Base-by-base conservation (phyloP, 2,329 filamentous ascomycete genomes). In the Colletotrichum somersetense region DNA sequence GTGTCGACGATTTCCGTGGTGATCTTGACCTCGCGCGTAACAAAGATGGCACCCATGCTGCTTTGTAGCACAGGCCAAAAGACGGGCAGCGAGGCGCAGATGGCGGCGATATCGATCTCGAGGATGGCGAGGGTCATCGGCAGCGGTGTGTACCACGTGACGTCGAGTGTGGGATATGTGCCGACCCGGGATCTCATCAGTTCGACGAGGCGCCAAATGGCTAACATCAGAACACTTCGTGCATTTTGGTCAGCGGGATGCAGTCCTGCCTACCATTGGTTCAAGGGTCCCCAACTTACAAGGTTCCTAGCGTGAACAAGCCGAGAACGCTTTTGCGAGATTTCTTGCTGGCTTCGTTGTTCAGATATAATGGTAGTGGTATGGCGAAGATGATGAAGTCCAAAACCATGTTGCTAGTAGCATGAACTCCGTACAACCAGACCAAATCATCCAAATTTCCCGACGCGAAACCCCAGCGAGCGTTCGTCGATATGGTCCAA, bases 131-230 rank as follows among this genome's bases (percentile, higher is more conserved):
- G 75, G 40, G 80, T 74, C 67, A 82, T 78, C 50, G 76, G 77
- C 35, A 75, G 73, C 20, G 79, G 78, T 1, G 75, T 77, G 74
- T 81, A 82, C 79, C 80, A 82, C 1, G 79, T 81, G 8, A 79
- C 78, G 73, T 82, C 81, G 2, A 79, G 42, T 4, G 80, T 80
- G 2, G 81, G 81, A 68, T 76, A 79, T 0, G 79, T 81, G 3
- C 73, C 78, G 1, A 79, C 79, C n/a, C 78, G 75, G 46, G 76
- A 76, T 18, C 75, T 58, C 30, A 81, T 69, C 55, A 82, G 76
- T 61, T 64, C 74, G 55, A 78, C 73, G 0, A 82, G 74, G 3
- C 80, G 78, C 78, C 76, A 80, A 58, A 80, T 76, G 55, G 79
- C 79, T 26, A 74, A 63, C 65, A 62, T 74, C 8, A 63, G 44